A percentile compares a stretch with the other conserved stretches of the same genome.
Evolutionary conservation across 2,329 filamentous ascomycete genomes (phyloP).

Genomic region (Paradendryphiella salina): DNA sequence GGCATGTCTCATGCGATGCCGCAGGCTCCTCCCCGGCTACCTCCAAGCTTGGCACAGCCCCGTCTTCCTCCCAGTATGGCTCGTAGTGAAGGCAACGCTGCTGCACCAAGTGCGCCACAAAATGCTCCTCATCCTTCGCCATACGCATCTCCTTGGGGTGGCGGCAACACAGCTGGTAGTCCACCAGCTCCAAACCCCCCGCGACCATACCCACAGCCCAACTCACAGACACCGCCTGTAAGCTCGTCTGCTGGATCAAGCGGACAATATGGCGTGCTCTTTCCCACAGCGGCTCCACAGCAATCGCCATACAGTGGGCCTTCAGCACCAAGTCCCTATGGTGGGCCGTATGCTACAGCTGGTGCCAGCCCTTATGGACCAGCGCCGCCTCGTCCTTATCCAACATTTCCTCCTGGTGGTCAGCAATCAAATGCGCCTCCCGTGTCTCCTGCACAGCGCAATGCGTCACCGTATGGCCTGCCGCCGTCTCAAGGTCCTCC

Average conservation of each 20-base stretch:
- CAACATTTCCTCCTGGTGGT: conserved; percentile 31
- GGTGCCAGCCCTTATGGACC: conserved; percentile 36
- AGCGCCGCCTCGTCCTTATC: conserved; percentile 32
- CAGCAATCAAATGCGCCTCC: conserved; percentile 24
- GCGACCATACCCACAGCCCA: conserved; percentile 37
- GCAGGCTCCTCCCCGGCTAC: conserved; percentile 34
- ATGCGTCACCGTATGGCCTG: conserved; percentile 15
- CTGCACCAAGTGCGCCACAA: conserved; percentile 31
- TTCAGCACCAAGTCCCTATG: conserved; percentile 31
- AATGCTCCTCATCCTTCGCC: conserved; percentile 36
- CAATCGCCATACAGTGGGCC: conserved; percentile 24
- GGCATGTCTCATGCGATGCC: conserved; percentile 40
- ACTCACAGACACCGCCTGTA: conserved; percentile 31
- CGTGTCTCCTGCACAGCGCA: conserved; percentile 15
- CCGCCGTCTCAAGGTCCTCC: conserved; percentile 15
- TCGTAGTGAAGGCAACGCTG: conserved; percentile 30
- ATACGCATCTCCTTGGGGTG: conserved; percentile 45
- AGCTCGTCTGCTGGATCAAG: conserved; percentile 28
- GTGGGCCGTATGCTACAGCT: conserved; percentile 36
- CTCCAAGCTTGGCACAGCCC: conserved; percentile 35
- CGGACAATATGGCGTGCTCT: conserved; percentile 43
- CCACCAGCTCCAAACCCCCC: conserved; percentile 31
- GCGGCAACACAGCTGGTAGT: conserved; percentile 35
- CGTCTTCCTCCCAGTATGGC: conserved; percentile 46
- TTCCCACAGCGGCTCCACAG: conserved; percentile 38